Percentiles rank a stretch among this genome's conserved stretches.
Evolutionary conservation across 2,329 filamentous ascomycete genomes (phyloP).

Genomic region (Arachnomyces sp.): DNA sequence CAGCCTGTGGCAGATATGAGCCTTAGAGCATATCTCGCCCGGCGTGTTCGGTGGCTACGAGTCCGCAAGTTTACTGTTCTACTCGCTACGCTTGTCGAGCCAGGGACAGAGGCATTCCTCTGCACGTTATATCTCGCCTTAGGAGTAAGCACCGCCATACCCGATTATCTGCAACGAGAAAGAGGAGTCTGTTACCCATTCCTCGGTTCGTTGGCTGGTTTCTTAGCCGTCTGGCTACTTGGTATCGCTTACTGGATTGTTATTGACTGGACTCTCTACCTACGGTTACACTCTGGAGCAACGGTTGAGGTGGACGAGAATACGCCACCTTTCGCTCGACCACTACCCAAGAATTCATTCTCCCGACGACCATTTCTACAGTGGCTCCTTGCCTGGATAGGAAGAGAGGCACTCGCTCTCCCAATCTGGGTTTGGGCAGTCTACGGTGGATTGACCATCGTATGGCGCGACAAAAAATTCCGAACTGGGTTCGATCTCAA

Average conservation of each 20-base stretch:
- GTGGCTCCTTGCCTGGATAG: constrained; percentile 79
- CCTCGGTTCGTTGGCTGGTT: constrained; percentile 60
- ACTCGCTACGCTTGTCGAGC: constrained; percentile 82
- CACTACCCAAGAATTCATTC: constrained; percentile 38
- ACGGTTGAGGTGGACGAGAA: constrained; percentile 64
- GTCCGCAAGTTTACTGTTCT: constrained; percentile 93
- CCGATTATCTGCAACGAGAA: constrained; percentile 47
- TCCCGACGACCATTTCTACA: constrained; percentile 53
- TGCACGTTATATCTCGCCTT: constrained; percentile 77
- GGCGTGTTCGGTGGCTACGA: constrained; percentile 81
- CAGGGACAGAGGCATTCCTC: constrained; percentile 79
- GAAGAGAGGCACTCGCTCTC: constrained; percentile 71
- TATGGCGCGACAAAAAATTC: constrained; percentile 79
- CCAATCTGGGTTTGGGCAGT: constrained; percentile 90
- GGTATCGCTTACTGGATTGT: constrained; percentile 64
- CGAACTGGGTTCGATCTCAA: constrained; percentile 77
- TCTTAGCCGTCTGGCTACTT: constrained; percentile 57
- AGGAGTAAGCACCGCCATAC: constrained; percentile 62
- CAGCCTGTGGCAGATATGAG: constrained; percentile 84
- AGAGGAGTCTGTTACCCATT: constrained; percentile 38
- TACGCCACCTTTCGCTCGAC: constrained; percentile 65
- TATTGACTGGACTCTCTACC: constrained; percentile 67
- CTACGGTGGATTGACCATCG: constrained; percentile 75
- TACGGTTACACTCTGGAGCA: constrained; percentile 63
- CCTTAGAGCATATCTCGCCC: constrained; percentile 66